These are phyloP conservation scores for Crepidotus variabilis DNA, from an alignment of 768 basidiomycete genomes.

Conservation along the genomic window DNA sequence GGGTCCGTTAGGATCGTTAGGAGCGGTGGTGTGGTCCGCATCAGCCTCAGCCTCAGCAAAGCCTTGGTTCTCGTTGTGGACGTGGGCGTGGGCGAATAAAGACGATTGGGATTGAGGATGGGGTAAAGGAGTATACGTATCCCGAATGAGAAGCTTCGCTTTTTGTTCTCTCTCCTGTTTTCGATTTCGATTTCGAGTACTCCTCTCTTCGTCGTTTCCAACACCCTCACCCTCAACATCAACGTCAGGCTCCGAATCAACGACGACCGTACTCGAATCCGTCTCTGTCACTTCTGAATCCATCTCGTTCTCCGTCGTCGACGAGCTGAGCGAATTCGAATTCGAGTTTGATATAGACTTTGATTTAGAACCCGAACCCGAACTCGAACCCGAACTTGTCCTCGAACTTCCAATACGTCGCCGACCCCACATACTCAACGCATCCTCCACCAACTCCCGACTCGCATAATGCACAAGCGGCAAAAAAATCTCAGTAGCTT, in stretches of 20 bases:
- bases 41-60: no score
- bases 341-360: no score
- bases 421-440: conserved; percentile 2
- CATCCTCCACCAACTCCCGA: conserved; percentile 23
- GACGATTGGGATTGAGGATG: no score
- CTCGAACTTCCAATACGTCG: background rate
- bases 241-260: conserved; percentile 1
- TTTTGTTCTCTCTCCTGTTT: background rate
- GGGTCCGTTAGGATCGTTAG: conserved; percentile 14
- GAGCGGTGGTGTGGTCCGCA: no score
- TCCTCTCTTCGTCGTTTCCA: conserved; percentile 15
- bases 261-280: conserved; percentile 4
- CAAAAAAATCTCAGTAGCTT: conserved; percentile 87
- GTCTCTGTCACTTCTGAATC: conserved; percentile 2
- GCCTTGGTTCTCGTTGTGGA: no score
- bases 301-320: background rate
- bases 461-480: conserved; percentile 88
- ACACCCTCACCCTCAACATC: conserved; percentile 7
- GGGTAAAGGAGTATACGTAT: no score
- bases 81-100: no score
- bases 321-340: no score
- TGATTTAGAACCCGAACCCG: no score
- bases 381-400: background rate
- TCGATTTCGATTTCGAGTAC: background rate
- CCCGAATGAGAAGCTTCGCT: no score